phyloP scores from a whole-genome alignment of 176 grass and related monocot genomes.

The Alloteropsis semialata region DNA sequence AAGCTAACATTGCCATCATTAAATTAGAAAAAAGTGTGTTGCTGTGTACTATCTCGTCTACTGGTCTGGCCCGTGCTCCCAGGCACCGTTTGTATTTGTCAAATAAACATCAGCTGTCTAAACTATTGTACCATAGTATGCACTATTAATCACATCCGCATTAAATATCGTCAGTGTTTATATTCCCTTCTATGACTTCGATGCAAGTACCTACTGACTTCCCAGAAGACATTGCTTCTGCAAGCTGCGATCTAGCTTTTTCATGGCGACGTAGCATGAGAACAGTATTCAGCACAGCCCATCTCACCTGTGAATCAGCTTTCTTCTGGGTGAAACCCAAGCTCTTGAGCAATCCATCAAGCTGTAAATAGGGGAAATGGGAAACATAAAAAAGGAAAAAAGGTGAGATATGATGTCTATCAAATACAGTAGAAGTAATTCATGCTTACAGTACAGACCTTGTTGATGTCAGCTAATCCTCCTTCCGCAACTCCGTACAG shows the following conservation, averaged over 20 bases:
- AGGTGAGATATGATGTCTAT: neutral
- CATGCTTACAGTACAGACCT: slow-evolving; percentile 30
- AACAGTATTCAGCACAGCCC: slow-evolving; percentile 49
- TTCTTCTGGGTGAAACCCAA: slow-evolving; percentile 44
- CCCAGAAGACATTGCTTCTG: slow-evolving; percentile 42
- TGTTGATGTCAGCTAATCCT: slow-evolving; percentile 59
- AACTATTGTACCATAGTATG: too few relatives aligned
- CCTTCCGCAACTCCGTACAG: slow-evolving; percentile 77
- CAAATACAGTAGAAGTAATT: neutral
- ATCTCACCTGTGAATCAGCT: slow-evolving; percentile 51
- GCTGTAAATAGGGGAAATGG: slow-evolving; percentile 12
- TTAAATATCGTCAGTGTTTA: slow-evolving; percentile 39
- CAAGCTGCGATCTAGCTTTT: slow-evolving; percentile 40
- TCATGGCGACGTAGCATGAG: slow-evolving; percentile 38
- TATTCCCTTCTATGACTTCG: slow-evolving; percentile 41
- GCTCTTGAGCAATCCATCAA: slow-evolving; percentile 45
- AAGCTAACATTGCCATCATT: too few relatives aligned
- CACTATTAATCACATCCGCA: neutral
- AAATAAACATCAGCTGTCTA: too few relatives aligned
- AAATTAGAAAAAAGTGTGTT: too few relatives aligned
- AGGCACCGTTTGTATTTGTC: too few relatives aligned
- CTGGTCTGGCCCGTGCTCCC: too few relatives aligned
- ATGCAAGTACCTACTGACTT: slow-evolving; percentile 43
- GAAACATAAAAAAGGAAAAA: neutral
- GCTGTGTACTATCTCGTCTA: too few relatives aligned